Evolutionary conservation across 2,329 filamentous ascomycete genomes (phyloP).

Genomic region (Nemania sp.): DNA sequence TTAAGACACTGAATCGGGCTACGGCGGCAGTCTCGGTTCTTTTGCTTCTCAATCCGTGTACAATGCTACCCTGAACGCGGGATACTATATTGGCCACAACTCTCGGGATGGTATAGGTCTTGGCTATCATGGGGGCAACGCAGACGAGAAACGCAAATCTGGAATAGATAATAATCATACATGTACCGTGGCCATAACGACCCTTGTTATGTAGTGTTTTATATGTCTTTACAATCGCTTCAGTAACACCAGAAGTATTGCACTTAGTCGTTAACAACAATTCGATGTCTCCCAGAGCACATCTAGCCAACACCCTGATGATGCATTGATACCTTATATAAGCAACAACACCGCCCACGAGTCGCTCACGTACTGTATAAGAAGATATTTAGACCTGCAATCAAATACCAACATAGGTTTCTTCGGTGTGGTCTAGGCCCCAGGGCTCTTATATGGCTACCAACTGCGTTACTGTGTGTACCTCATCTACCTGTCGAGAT

Average conservation of each 20-base stretch:
- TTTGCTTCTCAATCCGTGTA: constrained; percentile 1
- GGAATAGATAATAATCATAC: too few relatives aligned
- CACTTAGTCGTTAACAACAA: background rate
- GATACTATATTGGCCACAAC: constrained; percentile 5
- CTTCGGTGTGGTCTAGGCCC: too few relatives aligned
- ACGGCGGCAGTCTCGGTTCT: constrained; percentile 19
- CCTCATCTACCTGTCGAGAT: background rate
- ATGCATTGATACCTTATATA: constrained; percentile 5
- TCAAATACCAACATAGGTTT: too few relatives aligned
- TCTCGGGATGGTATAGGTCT: background rate
- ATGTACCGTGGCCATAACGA: too few relatives aligned
- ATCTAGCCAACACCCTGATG: too few relatives aligned
- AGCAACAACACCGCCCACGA: constrained; percentile 5
- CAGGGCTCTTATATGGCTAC: constrained; percentile 2
- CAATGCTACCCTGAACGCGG: constrained; percentile 8
- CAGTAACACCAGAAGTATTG: too few relatives aligned
- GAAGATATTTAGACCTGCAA: too few relatives aligned
- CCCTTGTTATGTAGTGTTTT: too few relatives aligned
- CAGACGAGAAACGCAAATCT: background rate
- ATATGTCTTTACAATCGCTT: too few relatives aligned
- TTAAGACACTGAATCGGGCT: constrained; percentile 11
- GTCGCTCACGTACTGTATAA: background rate
- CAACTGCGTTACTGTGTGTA: too few relatives aligned
- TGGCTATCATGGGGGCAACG: constrained; percentile 3
- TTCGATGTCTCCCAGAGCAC: background rate